These are phyloP conservation scores for Acanthamoeba quina DNA, from an alignment of 208 protist genomes.

Conservation along the genomic window DNA sequence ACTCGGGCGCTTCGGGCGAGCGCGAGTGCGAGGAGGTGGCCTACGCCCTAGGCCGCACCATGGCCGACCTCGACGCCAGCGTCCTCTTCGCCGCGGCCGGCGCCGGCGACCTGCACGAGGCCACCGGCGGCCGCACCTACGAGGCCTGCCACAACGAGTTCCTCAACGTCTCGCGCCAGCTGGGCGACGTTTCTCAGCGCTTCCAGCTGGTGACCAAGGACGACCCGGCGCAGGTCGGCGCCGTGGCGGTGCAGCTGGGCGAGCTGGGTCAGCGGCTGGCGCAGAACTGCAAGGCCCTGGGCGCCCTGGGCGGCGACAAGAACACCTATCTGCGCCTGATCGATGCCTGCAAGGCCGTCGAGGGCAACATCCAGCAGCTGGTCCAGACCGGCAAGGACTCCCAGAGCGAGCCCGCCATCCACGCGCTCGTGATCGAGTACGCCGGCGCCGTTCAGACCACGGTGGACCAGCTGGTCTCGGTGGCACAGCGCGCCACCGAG, in stretches of 20 bases:
- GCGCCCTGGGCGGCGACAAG: slow-evolving; percentile 67
- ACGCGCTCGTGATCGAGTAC: slow-evolving; percentile 32
- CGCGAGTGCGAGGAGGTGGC: slow-evolving; percentile 66
- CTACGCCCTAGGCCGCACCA: slow-evolving; percentile 26
- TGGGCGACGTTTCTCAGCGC: background rate
- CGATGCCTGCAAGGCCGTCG: slow-evolving; percentile 63
- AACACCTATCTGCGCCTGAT: slow-evolving; percentile 33
- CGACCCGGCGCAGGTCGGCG: slow-evolving; percentile 8
- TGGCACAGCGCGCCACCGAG: slow-evolving; percentile 27
- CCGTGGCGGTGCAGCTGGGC: background rate
- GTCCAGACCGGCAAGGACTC: slow-evolving; percentile 53
- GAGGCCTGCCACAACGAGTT: slow-evolving; percentile 54
- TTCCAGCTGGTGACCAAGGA: background rate
- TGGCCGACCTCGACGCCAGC: slow-evolving; percentile 69
- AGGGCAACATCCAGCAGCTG: slow-evolving; percentile 44
- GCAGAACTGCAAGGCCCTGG: slow-evolving; percentile 41
- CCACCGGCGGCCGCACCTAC: slow-evolving; percentile 10
- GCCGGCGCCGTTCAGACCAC: background rate
- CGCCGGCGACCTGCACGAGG: background rate
- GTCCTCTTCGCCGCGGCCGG: slow-evolving; percentile 64
- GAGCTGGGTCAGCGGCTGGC: slow-evolving; percentile 37
- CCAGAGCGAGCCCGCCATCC: slow-evolving; percentile 5
- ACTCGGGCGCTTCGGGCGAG: slow-evolving; percentile 45
- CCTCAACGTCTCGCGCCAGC: background rate
- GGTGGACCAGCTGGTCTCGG: background rate